Evolutionary conservation across 805 yeast species (phyloP), one percentile per base, ranked within the genome.

Genomic region (Nakazawaea holstii): DNA sequence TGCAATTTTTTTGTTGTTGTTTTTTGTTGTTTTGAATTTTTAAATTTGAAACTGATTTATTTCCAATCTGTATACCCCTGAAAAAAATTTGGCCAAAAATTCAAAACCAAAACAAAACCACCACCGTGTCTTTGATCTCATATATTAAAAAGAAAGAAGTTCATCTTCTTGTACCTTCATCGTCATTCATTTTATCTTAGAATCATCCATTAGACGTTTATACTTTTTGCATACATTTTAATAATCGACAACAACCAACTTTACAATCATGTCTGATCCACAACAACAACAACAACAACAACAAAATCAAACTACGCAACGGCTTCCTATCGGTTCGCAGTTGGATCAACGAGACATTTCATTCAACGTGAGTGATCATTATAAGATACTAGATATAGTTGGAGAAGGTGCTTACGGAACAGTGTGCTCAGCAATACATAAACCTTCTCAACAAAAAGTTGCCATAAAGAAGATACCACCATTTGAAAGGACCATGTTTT

Each of bases 351-450:
- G 42, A 14, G 46, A 48, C 61, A 43, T 47, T 4, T 42, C 79
- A n/a, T 92, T 92, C 73, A 88, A 89, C 62, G 92, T 92, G 27
- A 82, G 91, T 28, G 87, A 85, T 52, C 90, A 87, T 59, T 92
- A 91, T 65, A 89, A 89, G 63, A 81, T 92, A 41, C 72, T 83
- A 44, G 89, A 87, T 54, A 78, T 92, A 13, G 82, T 92, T 1
- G 98, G 98, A 8, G 96, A 90, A 65, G 98, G 98, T 15, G 97
- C 98, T 0, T 92, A 92, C 61, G 98, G 98, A 6, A 81, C 91
- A 10, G 98, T 92, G 9, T 82, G 97, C 64, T 80, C 92, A 9
- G 97, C 97, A 0, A 67, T 82, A 9, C 96, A 92, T 65, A 78
- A 79, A 58, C 96, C 96, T 6, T 78, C 94, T 1, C 84, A 84